Evolutionary conservation across 805 yeast genomes (phyloP).

Genomic region (Yarrowia sp.): DNA sequence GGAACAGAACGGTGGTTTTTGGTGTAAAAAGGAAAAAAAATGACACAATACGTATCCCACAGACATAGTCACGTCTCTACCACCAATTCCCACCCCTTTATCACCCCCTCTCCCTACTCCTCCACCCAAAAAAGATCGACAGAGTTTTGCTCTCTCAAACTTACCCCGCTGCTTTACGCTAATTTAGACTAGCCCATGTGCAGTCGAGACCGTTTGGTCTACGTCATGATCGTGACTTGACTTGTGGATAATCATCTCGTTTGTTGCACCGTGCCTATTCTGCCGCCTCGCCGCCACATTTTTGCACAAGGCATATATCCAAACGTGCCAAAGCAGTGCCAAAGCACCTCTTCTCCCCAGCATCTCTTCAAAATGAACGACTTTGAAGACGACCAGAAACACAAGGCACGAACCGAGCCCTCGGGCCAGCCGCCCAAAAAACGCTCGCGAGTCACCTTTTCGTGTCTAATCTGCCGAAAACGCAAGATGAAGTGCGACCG

Average conservation of each 20-base stretch:
- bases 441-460: conserved; percentile 18
- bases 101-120: not conserved
- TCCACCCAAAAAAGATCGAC: not conserved
- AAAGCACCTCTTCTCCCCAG: not conserved
- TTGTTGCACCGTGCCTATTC: not conserved
- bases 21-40: too few species aligned
- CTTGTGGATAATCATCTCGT: not conserved
- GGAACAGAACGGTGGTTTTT: too few species aligned
- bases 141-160: conserved; percentile 19
- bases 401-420: conserved; percentile 4
- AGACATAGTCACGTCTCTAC: too few species aligned
- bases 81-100: not conserved
- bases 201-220: conserved; percentile 24
- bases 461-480: conserved; percentile 21
- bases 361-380: not conserved
- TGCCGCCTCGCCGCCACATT: not conserved
- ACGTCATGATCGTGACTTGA: conserved; percentile 22
- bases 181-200: conserved; percentile 18
- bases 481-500: conserved; percentile 25
- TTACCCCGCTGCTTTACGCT: conserved; percentile 24
- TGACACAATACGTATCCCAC: too few species aligned
- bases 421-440: conserved; percentile 25
- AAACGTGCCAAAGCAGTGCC: too few species aligned
- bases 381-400: conserved; percentile 16
- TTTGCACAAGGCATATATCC: too few species aligned